phyloP scores from a whole-genome alignment of 768 basidiomycete genomes.

The Tylopilus felleus region DNA sequence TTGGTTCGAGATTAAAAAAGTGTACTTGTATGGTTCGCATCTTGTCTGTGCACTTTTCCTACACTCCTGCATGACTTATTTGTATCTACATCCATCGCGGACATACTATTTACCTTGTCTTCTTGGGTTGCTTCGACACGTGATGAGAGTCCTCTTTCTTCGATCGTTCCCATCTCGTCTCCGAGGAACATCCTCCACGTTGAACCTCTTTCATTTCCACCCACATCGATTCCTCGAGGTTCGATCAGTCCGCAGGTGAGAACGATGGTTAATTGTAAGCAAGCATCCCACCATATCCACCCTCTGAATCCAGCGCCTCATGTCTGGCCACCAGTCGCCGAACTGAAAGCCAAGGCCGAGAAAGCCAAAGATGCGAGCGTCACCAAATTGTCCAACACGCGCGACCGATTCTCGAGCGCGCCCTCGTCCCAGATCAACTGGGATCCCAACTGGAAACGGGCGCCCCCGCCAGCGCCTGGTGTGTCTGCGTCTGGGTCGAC shows the following conservation, averaged over 20 bases:
- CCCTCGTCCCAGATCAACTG: conserved; percentile 62
- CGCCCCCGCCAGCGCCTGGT: conserved; percentile 44
- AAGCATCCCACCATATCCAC: background rate
- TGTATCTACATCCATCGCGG: conserved; percentile 1
- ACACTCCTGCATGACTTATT: conserved; percentile 4
- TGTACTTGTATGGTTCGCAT: conserved; percentile 11
- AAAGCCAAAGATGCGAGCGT: conserved; percentile 58
- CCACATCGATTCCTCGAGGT: no score
- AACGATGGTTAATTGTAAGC: conserved; percentile 32
- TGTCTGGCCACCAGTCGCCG: conserved; percentile 48
- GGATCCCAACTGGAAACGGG: conserved; percentile 53
- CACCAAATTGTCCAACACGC: conserved; percentile 49
- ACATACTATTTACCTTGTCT: background rate
- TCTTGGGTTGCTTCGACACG: no score
- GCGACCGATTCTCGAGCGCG: conserved; percentile 53
- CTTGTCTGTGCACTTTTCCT: background rate
- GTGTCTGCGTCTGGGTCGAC: background rate
- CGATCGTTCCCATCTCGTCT: no score
- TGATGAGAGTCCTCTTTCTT: no score
- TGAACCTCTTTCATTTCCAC: background rate
- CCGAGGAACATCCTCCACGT: no score
- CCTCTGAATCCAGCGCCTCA: conserved; percentile 3
- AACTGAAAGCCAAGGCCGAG: conserved; percentile 61
- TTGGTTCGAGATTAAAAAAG: background rate
- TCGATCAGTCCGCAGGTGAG: no score